Evolutionary conservation across 140 eudicot genomes (phyloP).

Genomic region (Oenanthe javanica): DNA sequence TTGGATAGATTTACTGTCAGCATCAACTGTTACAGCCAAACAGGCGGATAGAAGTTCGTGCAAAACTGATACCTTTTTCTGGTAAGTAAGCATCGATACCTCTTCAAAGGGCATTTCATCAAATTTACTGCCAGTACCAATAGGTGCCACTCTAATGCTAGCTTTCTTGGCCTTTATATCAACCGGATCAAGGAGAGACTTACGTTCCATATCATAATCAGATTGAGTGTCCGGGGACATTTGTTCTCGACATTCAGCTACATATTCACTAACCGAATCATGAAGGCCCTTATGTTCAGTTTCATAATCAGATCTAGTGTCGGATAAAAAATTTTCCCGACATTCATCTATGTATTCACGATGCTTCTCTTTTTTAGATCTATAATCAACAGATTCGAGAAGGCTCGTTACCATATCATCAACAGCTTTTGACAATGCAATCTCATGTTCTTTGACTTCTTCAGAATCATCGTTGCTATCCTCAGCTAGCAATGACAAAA

Average conservation of each 20-base stretch:
- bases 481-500: slow-evolving; percentile 59
- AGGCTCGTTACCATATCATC: slow-evolving; percentile 57
- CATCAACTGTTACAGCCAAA: slow-evolving; percentile 48
- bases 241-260: slow-evolving; percentile 57
- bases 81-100: slow-evolving; percentile 46
- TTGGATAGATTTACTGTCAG: slow-evolving; percentile 24
- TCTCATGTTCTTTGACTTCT: slow-evolving; percentile 53
- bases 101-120: slow-evolving; percentile 57
- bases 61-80: slow-evolving; percentile 54
- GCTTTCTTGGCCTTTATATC: slow-evolving; percentile 24
- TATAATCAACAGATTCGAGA: slow-evolving; percentile 34
- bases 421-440: slow-evolving; percentile 59
- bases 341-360: slow-evolving; percentile 60
- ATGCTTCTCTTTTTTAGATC: slow-evolving; percentile 56
- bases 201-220: slow-evolving; percentile 30
- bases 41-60: slow-evolving; percentile 87
- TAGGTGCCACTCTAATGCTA: slow-evolving; percentile 23
- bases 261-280: slow-evolving; percentile 34
- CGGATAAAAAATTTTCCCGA: slow-evolving; percentile 53
- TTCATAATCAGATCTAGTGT: slow-evolving; percentile 33
- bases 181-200: slow-evolving; percentile 28
- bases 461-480: slow-evolving; percentile 36
- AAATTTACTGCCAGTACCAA: slow-evolving; percentile 30
- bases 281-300: slow-evolving; percentile 26
- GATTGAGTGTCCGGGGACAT: slow-evolving; percentile 34